Conservation (phyloP, 202 grass and related monocot genomes). For the Zizania palustris region DNA sequence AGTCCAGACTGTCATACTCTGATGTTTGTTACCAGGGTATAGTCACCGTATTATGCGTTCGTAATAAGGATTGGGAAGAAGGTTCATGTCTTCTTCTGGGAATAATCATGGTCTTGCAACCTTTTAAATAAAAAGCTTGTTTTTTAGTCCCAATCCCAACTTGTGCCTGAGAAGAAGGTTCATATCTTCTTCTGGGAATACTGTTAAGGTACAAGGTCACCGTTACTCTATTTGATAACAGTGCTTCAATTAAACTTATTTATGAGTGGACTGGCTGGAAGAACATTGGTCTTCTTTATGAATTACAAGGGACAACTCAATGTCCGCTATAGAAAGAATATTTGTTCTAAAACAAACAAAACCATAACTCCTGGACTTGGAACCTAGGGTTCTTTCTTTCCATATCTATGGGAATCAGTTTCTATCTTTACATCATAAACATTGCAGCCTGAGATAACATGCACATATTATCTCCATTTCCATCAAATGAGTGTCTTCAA, state of each 20-base stretch:
- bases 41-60: not conserved
- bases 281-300: not conserved
- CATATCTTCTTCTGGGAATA: constrained; percentile 14
- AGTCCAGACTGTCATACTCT: not conserved
- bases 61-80: not conserved
- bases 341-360: not conserved
- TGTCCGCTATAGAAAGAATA: not conserved
- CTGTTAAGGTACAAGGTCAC: not conserved
- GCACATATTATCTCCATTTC: not conserved
- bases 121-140: not conserved
- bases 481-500: not conserved
- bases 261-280: not conserved
- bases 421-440: too few relatives aligned
- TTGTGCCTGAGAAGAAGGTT: not conserved
- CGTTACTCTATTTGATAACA: not conserved
- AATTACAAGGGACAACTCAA: constrained; percentile 17
- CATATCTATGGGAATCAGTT: not conserved
- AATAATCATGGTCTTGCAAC: not conserved
- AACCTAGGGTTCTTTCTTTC: not conserved
- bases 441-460: not conserved
- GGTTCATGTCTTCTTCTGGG: not conserved
- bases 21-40: not conserved
- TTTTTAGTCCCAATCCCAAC: not conserved
- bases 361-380: not conserved
- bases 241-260: not conserved